Percentiles rank a stretch among this genome's conserved stretches.
phyloP scores from a whole-genome alignment of 176 grass and related monocot species.

The Puya raimondii region DNA sequence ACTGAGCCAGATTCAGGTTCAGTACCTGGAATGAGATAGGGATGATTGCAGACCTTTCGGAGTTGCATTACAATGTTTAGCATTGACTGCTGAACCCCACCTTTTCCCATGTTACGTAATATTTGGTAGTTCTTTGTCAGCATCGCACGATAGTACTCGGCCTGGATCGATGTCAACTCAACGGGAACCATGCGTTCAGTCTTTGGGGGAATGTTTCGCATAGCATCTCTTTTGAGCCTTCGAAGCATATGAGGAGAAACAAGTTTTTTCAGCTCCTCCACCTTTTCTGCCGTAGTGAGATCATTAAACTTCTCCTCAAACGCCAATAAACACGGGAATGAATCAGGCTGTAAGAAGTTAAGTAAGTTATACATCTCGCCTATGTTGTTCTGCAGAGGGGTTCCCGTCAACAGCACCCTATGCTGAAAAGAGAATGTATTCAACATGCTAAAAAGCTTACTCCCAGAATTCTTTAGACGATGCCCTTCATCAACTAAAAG shows the following conservation, averaged over 20 bases:
- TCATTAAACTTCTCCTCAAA: conserved; percentile 99
- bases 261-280: conserved; percentile 98
- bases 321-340: conserved; percentile 79
- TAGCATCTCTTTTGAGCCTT: conserved; percentile 91
- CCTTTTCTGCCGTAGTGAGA: conserved; percentile 89
- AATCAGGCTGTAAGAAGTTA: conserved; percentile 91
- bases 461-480: conserved; percentile 93
- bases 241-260: conserved; percentile 97
- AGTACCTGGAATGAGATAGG: conserved; percentile 95
- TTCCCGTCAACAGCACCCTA: conserved; percentile 93
- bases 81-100: conserved; percentile 71
- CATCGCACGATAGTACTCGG: conserved; percentile 96
- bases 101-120: conserved; percentile 84
- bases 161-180: conserved; percentile 91
- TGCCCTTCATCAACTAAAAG: conserved; percentile 97
- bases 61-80: conserved; percentile 99
- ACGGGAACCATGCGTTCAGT: conserved; percentile 92
- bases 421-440: conserved; percentile 90
- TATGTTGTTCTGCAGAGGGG: conserved; percentile 95
- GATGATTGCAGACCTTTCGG: conserved; percentile 99
- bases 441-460: conserved; percentile 89
- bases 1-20: conserved; percentile 85
- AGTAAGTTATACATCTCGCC: conserved; percentile 98
- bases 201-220: conserved; percentile 98
- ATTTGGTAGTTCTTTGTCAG: conserved; percentile 96